phyloP scores from a whole-genome alignment of 2,329 filamentous ascomycete genomes.

The Colletotrichum sp. region DNA sequence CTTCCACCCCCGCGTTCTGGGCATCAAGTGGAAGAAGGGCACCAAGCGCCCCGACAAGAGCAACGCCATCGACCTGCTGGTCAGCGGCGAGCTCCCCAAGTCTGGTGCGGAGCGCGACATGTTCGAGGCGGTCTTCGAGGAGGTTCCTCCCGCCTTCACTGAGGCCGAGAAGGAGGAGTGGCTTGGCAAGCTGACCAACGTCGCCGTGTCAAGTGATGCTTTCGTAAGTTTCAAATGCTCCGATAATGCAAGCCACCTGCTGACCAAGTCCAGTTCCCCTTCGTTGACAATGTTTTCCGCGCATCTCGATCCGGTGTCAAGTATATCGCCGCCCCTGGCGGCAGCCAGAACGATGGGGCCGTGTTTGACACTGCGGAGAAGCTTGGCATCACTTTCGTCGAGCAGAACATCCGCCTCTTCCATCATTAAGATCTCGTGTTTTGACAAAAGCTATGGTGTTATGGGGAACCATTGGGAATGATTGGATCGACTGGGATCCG shows the following conservation, averaged over 20 bases:
- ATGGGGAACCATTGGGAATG: neutral
- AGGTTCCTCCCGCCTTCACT: slow-evolving; percentile 83
- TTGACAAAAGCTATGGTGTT: slow-evolving; percentile 1
- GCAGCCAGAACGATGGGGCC: slow-evolving; percentile 83
- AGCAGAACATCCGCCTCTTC: slow-evolving; percentile 94
- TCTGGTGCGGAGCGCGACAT: slow-evolving; percentile 82
- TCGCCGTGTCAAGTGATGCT: slow-evolving; percentile 91
- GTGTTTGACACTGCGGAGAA: slow-evolving; percentile 92
- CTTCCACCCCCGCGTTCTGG: slow-evolving; percentile 88
- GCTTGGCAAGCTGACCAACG: slow-evolving; percentile 80
- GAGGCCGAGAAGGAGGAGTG: slow-evolving; percentile 84
- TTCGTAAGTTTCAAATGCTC: slow-evolving; percentile 70
- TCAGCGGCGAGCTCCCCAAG: slow-evolving; percentile 87
- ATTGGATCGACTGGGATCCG: neutral
- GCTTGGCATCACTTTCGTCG: slow-evolving; percentile 90
- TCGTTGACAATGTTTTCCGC: slow-evolving; percentile 97
- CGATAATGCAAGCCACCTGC: slow-evolving; percentile 1
- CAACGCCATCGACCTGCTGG: slow-evolving; percentile 95
- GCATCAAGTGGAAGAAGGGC: slow-evolving; percentile 96
- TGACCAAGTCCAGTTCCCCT: slow-evolving; percentile 76
- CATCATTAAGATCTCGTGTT: slow-evolving; percentile 70
- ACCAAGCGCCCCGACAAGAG: slow-evolving; percentile 97
- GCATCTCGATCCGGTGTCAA: slow-evolving; percentile 88
- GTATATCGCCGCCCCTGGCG: slow-evolving; percentile 92
- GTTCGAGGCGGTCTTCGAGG: slow-evolving; percentile 90